Evolutionary conservation across 2,329 filamentous ascomycete genomes (phyloP), one percentile per base, ranked within the genome.

Genomic region (Acephala macrosclerotiorum): DNA sequence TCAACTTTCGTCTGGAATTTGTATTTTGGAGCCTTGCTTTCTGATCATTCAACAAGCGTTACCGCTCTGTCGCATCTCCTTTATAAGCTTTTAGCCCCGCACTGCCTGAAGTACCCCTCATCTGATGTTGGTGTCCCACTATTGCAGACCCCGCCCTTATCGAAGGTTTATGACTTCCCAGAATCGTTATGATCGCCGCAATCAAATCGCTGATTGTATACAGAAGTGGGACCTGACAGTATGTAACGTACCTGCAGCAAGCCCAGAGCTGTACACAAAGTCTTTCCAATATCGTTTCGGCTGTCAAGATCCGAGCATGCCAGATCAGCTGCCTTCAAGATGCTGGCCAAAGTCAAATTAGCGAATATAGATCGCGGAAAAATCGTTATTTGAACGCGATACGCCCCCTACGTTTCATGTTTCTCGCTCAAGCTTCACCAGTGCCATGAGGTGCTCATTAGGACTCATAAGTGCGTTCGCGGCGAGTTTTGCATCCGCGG

Each of bases 171-270:
- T 29, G 8, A 25, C 47, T n/a, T 51, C 47, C 47, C 47, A 29
- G 25, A 51, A 26, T 26, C 20, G 47, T 9, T 51, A 51, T 51
- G 47, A 51, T 51, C 47, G 47, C 47, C 47, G 18, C 20, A 22
- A 51, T 12, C 9, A n/a, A 16, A 12, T 45, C 26, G 47, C 25
- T 51, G 16, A 20, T 51, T 29, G 20, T 7, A 9, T 3, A 18
- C 12, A 51, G 47, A 51, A 51, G 47, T 51, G 47, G 47, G 22
- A 9, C 47, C 47, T 12, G 20, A 51, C 16, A 8, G 47, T 18
- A 51, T 51, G 47, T 51, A 51, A 51, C 47, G 47, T 51, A 51
- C 47, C 47, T 51, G 47, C 47, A 51, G 47, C 25, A 9, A 51
- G 14, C 47, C 47, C 25, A 9, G 22, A 51, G 5, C 20, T 26